A percentile compares a stretch with the other conserved stretches of the same genome.
Conservation (phyloP, 129 eudicot species). For the Deinandra increscens region DNA sequence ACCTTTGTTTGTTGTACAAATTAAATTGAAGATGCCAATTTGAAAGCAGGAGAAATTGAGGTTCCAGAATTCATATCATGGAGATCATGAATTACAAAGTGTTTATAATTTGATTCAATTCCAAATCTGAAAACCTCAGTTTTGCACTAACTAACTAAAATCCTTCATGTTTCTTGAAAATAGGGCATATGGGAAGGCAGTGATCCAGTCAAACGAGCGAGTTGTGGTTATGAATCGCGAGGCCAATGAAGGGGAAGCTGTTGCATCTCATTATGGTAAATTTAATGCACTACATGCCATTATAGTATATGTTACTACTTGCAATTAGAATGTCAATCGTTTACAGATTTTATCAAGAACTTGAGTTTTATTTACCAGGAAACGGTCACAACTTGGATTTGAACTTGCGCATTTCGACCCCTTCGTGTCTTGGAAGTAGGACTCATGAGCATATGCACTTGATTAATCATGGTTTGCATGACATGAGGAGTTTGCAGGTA, state of each 20-base stretch:
- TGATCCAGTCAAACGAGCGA: slow-evolving; percentile 43
- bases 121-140: slow-evolving; percentile 17
- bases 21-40: neutral
- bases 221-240: slow-evolving; percentile 46
- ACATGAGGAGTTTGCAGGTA: slow-evolving; percentile 40
- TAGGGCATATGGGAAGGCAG: slow-evolving; percentile 59
- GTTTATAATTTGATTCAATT: neutral
- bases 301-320: neutral
- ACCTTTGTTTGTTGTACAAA: neutral
- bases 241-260: slow-evolving; percentile 24
- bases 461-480: slow-evolving; percentile 33
- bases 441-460: slow-evolving; percentile 15
- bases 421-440: slow-evolving; percentile 31
- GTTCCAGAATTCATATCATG: too few species aligned
- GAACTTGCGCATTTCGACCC: slow-evolving; percentile 58
- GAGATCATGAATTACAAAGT: slow-evolving; percentile 24
- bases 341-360: neutral
- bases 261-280: slow-evolving; percentile 34
- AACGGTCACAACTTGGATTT: slow-evolving; percentile 51
- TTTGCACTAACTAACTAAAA: slow-evolving; percentile 32
- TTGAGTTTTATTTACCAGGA: slow-evolving; percentile 28
- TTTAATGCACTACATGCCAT: neutral
- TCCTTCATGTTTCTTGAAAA: slow-evolving; percentile 25
- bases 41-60: too few species aligned
- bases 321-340: neutral